Evolutionary conservation across 352 stramenopile species (phyloP).

Genomic region (Phytophthora macrochlamydospora): DNA sequence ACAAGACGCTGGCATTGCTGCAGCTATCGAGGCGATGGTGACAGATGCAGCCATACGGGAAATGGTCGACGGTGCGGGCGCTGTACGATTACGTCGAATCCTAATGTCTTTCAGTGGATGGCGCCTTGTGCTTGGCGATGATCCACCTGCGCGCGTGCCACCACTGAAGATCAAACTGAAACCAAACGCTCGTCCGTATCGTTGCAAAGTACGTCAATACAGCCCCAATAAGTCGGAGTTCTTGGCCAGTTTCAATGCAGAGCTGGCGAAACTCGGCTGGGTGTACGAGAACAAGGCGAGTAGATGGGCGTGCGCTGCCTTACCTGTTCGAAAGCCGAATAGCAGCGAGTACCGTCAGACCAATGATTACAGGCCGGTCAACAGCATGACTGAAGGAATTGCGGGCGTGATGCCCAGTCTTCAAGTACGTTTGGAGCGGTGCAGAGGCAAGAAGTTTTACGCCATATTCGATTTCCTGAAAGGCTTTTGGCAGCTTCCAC

Average conservation of each 20-base stretch:
- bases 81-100: conserved; percentile 1
- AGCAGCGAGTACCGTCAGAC: conserved; percentile 6
- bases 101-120: neutral
- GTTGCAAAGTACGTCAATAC: conserved; percentile 9
- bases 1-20: neutral
- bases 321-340: neutral
- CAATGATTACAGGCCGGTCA: neutral
- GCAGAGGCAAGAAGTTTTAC: conserved; percentile 9
- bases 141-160: too few relatives aligned
- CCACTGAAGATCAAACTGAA: conserved; percentile 9
- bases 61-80: neutral
- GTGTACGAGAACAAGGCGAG: conserved; percentile 11
- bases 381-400: neutral
- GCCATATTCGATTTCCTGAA: neutral
- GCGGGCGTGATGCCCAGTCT: conserved; percentile 6
- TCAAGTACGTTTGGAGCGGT: neutral
- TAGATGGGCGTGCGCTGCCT: conserved; percentile 1
- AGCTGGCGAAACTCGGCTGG: conserved; percentile 2
- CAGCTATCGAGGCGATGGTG: neutral
- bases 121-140: neutral
- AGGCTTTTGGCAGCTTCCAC: too few relatives aligned
- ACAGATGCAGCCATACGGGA: neutral
- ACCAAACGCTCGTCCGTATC: neutral
- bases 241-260: conserved; percentile 1
- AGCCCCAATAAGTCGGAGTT: neutral